Percentiles rank a stretch among this genome's conserved stretches.
phyloP scores from a whole-genome alignment of 129 eudicot species.

The Silybum marianum region DNA sequence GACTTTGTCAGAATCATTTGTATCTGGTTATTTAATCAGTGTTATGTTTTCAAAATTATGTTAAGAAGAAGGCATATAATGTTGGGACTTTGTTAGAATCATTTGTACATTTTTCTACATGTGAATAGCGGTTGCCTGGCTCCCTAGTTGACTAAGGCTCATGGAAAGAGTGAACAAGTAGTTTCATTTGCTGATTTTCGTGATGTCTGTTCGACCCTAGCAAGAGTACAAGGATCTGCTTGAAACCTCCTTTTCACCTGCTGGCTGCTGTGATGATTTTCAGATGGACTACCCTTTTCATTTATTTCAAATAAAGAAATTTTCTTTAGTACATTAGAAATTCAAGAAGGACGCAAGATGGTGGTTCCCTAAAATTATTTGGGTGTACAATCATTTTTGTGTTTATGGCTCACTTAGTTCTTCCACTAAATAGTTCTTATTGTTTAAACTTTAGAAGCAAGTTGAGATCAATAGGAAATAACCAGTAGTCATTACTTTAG shows the following conservation, averaged over 20 bases:
- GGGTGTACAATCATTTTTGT: too few species aligned
- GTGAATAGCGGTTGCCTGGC: too few species aligned
- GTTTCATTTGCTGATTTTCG: neutral
- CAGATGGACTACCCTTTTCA: neutral
- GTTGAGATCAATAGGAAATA: neutral
- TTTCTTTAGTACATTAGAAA: neutral
- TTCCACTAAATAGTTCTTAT: neutral
- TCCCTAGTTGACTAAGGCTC: too few species aligned
- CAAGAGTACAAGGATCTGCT: constrained; percentile 5
- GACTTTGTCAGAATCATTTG: too few species aligned
- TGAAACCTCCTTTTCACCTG: neutral
- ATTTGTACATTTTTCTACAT: too few species aligned
- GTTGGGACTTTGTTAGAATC: too few species aligned
- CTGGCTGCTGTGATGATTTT: neutral
- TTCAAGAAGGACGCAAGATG: neutral
- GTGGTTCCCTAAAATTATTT: neutral
- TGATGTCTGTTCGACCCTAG: neutral
- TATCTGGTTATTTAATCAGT: too few species aligned
- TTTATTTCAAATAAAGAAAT: neutral
- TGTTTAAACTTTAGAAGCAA: neutral
- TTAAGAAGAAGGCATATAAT: too few species aligned
- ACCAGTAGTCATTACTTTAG: neutral
- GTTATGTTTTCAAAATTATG: too few species aligned
- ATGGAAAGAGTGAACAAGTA: too few species aligned
- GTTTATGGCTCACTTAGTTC: too few species aligned